Evolutionary conservation across 1,139 yeast genomes (phyloP).

Genomic region (Sugiyamaella paludigena): DNA sequence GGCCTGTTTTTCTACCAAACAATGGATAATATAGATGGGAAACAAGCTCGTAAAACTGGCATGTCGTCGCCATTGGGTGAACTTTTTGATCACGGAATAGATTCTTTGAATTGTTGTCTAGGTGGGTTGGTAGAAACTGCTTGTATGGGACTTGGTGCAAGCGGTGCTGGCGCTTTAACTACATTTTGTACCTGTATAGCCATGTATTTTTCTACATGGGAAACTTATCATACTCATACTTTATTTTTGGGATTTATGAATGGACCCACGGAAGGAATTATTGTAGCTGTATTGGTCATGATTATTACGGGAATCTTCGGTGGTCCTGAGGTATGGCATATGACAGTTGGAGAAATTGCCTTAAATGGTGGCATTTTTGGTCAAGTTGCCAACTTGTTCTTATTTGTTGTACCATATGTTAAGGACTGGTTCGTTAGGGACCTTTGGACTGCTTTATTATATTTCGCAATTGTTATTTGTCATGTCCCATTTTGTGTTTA

Average conservation of each 20-base stretch:
- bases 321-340: slow-evolving; percentile 62
- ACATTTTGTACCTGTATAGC: slow-evolving; percentile 67
- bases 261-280: slow-evolving; percentile 80
- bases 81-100: slow-evolving; percentile 77
- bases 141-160: slow-evolving; percentile 42
- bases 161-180: slow-evolving; percentile 44
- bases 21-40: slow-evolving; percentile 81
- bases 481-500: slow-evolving; percentile 48
- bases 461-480: slow-evolving; percentile 52
- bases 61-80: slow-evolving; percentile 80
- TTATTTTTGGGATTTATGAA: slow-evolving; percentile 64
- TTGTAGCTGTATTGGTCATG: slow-evolving; percentile 56
- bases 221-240: slow-evolving; percentile 73
- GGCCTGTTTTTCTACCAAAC: slow-evolving; percentile 78
- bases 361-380: slow-evolving; percentile 1
- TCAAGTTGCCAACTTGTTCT: slow-evolving; percentile 6
- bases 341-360: slow-evolving; percentile 29
- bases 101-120: slow-evolving; percentile 61
- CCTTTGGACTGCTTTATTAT: slow-evolving; percentile 40
- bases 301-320: slow-evolving; percentile 51
- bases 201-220: slow-evolving; percentile 77
- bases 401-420: slow-evolving; percentile 4
- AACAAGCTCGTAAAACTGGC: slow-evolving; percentile 75
- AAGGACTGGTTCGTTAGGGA: slow-evolving; percentile 38
- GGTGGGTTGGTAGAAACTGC: slow-evolving; percentile 43